Evolutionary conservation across 1,284 basidiomycete genomes (phyloP), one percentile per base, ranked within the genome.

Genomic region (Apiotrichum montevideense): DNA sequence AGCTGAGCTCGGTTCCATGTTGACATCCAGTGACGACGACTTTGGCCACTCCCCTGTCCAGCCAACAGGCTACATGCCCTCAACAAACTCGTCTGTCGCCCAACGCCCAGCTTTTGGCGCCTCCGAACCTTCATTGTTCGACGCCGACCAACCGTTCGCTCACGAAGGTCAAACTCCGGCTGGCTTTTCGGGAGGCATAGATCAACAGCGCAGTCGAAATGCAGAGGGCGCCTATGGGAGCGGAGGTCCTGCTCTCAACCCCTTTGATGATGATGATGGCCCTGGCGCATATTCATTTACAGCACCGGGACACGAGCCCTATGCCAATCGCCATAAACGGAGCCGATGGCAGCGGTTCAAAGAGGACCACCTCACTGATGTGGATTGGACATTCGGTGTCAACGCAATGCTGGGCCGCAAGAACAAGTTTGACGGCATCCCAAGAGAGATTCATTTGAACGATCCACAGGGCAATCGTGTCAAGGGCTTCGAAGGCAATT

Each of bases 401-500:
- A 71, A 72, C 55, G 49, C 54, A 21, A 51, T 74, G 52, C 56
- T 76, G n/a, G 66, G 73, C 13, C 62, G 72, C 48, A 66, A 63
- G 54, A 65, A 62, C 59, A 73, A 72, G 55, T 74, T 74, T 42
- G 72, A 75, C 14, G 75, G 75, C 0, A 63, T 76, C 15, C 72
- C 76, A 1, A 59, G 77, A 43, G 72, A 75, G 49, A 82, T 94
- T 57, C 81, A 84, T 11, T 80, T 95, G 69, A 93, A 94, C 77
- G 79, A 80, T 57, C 82, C 83, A 54, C 70, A 78, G 15, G 72
- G 69, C 33, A 79, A 81, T 57, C 83, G 66, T 33, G 69, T 75
- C 41, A 72, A 72, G 59, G 86, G 88, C 2, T 95, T 82, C 71
- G 78, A 81, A 64, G 84, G 82, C 47, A 99, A 99, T 77, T 87